A percentile compares a stretch with the other conserved stretches of the same genome.
These are phyloP conservation scores for Pseudozyma sp. DNA, from an alignment of 1,284 basidiomycete genomes.

Conservation along the genomic window DNA sequence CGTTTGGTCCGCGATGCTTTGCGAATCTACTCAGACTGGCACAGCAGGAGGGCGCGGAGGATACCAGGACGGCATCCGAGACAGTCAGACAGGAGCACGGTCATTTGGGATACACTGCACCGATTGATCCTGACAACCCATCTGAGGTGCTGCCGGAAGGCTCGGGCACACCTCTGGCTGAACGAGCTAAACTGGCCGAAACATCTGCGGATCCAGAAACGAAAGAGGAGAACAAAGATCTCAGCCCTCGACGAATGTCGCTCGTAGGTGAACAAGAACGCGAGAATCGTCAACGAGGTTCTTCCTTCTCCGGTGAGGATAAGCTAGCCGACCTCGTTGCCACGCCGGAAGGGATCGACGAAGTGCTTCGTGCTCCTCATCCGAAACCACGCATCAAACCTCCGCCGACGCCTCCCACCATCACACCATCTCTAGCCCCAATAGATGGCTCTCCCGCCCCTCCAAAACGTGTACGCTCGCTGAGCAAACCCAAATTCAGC, in stretches of 20 bases:
- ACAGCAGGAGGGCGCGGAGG: conserved; percentile 24
- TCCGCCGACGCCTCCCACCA: conserved; percentile 4
- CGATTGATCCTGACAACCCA: conserved; percentile 17
- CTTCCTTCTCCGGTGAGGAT: conserved; percentile 11
- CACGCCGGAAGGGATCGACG: conserved; percentile 31
- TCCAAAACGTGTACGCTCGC: not conserved
- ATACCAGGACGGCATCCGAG: conserved; percentile 15
- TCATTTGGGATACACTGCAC: conserved; percentile 38
- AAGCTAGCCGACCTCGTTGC: conserved; percentile 44
- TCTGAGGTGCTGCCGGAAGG: conserved; percentile 9
- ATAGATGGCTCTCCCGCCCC: not conserved
- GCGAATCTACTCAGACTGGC: conserved; percentile 40
- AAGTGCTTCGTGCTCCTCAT: conserved; percentile 42
- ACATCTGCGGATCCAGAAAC: not conserved
- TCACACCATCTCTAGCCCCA: not conserved
- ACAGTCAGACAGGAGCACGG: conserved; percentile 27
- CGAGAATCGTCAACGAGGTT: conserved; percentile 11
- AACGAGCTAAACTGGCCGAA: conserved; percentile 3
- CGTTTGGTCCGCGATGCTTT: conserved; percentile 52
- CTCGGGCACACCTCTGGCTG: conserved; percentile 12
- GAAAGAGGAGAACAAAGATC: conserved; percentile 9
- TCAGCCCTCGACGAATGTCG: conserved; percentile 18
- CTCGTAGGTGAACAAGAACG: conserved; percentile 16
- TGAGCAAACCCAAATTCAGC: conserved; percentile 32
- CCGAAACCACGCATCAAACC: conserved; percentile 29